Conservation (phyloP, 208 protist genomes). For the Trypanosoma rangeli region DNA sequence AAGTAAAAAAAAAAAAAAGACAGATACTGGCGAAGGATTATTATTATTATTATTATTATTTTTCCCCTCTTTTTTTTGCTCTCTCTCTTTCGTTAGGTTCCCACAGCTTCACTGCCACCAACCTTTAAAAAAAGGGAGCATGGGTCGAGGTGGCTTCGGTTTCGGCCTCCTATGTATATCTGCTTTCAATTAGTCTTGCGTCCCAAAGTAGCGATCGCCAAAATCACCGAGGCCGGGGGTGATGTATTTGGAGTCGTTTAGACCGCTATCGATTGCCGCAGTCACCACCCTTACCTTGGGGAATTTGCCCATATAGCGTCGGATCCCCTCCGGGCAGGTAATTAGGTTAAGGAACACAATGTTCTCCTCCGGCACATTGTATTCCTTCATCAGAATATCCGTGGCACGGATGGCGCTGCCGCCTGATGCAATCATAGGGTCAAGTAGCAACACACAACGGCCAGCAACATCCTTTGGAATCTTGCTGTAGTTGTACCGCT, state of each 20-base stretch:
- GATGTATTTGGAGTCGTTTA: slow-evolving; percentile 95
- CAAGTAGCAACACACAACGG: slow-evolving; percentile 94
- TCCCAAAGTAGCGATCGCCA: slow-evolving; percentile 97
- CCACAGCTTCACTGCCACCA: background rate
- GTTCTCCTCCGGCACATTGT: slow-evolving; percentile 89
- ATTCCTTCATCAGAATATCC: slow-evolving; percentile 76
- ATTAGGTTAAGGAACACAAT: slow-evolving; percentile 98
- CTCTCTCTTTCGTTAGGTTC: background rate
- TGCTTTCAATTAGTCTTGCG: slow-evolving; percentile 35
- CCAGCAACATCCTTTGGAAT: slow-evolving; percentile 92
- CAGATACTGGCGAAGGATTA: background rate
- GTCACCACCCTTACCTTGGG: slow-evolving; percentile 92
- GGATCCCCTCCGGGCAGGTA: slow-evolving; percentile 87
- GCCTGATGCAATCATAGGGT: slow-evolving; percentile 97
- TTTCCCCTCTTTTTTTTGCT: background rate
- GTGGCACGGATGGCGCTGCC: slow-evolving; percentile 82
- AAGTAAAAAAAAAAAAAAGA: background rate
- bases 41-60: background rate
- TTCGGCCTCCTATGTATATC: background rate
- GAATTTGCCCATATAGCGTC: slow-evolving; percentile 57
- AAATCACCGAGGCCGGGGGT: slow-evolving; percentile 97
- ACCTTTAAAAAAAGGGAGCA: background rate
- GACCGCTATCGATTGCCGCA: slow-evolving; percentile 86
- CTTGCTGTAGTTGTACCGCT: slow-evolving; percentile 94
- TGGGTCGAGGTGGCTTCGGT: background rate